phyloP scores from a whole-genome alignment of 345 rosid species.

The Cardamine resedifolia region DNA sequence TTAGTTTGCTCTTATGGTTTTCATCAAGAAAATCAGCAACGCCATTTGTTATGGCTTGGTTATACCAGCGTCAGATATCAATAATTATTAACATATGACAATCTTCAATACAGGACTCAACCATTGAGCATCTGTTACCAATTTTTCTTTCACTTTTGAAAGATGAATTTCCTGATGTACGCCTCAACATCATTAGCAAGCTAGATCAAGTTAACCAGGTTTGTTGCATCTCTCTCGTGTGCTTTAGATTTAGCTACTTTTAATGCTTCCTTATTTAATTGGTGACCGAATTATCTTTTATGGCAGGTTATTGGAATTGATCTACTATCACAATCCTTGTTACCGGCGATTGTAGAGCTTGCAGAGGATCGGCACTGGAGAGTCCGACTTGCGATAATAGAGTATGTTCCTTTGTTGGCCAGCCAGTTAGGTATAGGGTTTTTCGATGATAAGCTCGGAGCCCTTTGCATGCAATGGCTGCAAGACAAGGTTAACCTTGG shows the following conservation, averaged over 20 bases:
- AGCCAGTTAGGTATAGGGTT: slow-evolving; percentile 95
- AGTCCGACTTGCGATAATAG: slow-evolving; percentile 96
- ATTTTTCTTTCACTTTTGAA: slow-evolving; percentile 97
- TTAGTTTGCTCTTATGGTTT: background rate
- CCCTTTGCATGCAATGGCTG: slow-evolving; percentile 98
- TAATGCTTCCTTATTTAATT: background rate
- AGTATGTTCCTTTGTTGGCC: slow-evolving; percentile 91
- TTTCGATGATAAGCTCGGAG: slow-evolving; percentile 87
- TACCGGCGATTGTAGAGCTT: slow-evolving; percentile 98
- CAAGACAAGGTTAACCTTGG: slow-evolving; percentile 72
- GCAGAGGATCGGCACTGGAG: slow-evolving; percentile 99
- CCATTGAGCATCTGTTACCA: slow-evolving; percentile 92
- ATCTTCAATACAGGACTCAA: slow-evolving; percentile 65
- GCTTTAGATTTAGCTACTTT: background rate
- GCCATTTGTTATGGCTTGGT: slow-evolving; percentile 2
- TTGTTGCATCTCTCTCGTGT: slow-evolving; percentile 23
- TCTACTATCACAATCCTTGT: slow-evolving; percentile 84
- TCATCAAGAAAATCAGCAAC: background rate
- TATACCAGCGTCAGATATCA: background rate
- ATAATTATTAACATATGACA: background rate
- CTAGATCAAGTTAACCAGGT: slow-evolving; percentile 99
- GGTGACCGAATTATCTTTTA: background rate
- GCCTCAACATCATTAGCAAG: slow-evolving; percentile 96
- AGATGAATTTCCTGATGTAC: slow-evolving; percentile 98
- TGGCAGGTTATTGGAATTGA: slow-evolving; percentile 95